Conservation (phyloP, 169 alveolate species). For the Cyclospora cayetanensis region DNA sequence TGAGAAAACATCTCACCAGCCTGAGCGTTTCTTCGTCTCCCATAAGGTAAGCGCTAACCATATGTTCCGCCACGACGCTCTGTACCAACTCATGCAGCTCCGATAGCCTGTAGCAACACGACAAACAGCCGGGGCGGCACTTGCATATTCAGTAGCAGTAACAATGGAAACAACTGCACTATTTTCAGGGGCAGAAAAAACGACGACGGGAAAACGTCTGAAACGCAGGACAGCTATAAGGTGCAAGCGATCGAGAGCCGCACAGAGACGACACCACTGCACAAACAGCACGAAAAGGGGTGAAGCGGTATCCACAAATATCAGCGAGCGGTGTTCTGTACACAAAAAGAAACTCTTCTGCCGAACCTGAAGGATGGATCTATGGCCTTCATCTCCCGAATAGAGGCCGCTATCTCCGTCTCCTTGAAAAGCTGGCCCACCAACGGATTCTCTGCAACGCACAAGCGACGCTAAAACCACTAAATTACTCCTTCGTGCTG, state of each 20-base stretch:
- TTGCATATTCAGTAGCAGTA: background rate
- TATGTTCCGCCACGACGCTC: constrained; percentile 87
- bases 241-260: background rate
- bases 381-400: constrained; percentile 88
- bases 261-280: background rate
- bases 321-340: background rate
- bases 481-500: constrained; percentile 12
- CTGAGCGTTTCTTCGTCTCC: constrained; percentile 82
- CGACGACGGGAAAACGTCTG: background rate
- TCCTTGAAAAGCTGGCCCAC: constrained; percentile 87
- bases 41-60: constrained; percentile 84
- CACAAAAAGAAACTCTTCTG: background rate
- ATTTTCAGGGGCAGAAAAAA: background rate
- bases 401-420: constrained; percentile 87
- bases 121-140: background rate
- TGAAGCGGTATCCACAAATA: background rate
- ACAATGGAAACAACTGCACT: constrained; percentile 1
- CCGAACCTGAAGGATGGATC: constrained; percentile 84
- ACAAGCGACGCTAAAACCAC: background rate
- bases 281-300: background rate
- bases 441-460: constrained; percentile 80
- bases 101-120: constrained; percentile 75
- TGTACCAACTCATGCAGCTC: constrained; percentile 87
- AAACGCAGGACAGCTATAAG: background rate
- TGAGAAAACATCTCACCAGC: constrained; percentile 60